Conservation (phyloP, 1,284 basidiomycete species). For the Ceratobasidium sp. region DNA sequence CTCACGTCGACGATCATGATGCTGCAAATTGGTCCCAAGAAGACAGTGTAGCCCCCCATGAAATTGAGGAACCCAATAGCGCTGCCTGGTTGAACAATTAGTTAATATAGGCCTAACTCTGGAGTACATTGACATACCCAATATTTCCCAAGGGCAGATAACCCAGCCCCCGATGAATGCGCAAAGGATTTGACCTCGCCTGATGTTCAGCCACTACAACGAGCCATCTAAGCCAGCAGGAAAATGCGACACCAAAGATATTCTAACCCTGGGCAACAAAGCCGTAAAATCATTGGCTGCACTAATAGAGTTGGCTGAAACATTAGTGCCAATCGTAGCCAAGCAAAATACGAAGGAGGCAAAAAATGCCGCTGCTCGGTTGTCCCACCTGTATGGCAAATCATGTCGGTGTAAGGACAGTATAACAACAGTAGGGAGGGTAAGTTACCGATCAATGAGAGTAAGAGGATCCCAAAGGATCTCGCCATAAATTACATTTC, state of each 20-base stretch:
- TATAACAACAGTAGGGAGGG: neutral
- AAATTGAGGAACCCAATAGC: slow-evolving; percentile 36
- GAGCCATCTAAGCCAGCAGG: neutral
- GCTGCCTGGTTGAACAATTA: slow-evolving; percentile 14
- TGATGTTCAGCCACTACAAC: slow-evolving; percentile 70
- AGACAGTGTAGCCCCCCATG: slow-evolving; percentile 47
- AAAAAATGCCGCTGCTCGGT: slow-evolving; percentile 80
- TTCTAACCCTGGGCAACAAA: slow-evolving; percentile 57
- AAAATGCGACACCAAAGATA: neutral
- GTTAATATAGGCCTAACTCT: neutral
- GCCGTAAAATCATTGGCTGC: slow-evolving; percentile 81
- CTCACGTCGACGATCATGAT: slow-evolving; percentile 46
- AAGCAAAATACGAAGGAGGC: slow-evolving; percentile 70
- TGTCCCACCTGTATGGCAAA: slow-evolving; percentile 72
- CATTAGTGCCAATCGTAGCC: slow-evolving; percentile 75
- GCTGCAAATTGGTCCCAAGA: slow-evolving; percentile 46
- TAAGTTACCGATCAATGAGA: slow-evolving; percentile 41
- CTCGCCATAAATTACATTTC: slow-evolving; percentile 65
- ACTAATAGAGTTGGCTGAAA: slow-evolving; percentile 68
- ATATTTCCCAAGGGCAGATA: slow-evolving; percentile 64
- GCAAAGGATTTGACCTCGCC: slow-evolving; percentile 74
- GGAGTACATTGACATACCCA: slow-evolving; percentile 46
- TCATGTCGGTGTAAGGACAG: slow-evolving; percentile 36
- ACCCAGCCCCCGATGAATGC: slow-evolving; percentile 74
- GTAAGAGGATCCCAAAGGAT: slow-evolving; percentile 57